Percentiles rank a stretch among this genome's conserved stretches.
Conservation (phyloP, 2,329 filamentous ascomycete genomes). For the Seiridium cupressi region DNA sequence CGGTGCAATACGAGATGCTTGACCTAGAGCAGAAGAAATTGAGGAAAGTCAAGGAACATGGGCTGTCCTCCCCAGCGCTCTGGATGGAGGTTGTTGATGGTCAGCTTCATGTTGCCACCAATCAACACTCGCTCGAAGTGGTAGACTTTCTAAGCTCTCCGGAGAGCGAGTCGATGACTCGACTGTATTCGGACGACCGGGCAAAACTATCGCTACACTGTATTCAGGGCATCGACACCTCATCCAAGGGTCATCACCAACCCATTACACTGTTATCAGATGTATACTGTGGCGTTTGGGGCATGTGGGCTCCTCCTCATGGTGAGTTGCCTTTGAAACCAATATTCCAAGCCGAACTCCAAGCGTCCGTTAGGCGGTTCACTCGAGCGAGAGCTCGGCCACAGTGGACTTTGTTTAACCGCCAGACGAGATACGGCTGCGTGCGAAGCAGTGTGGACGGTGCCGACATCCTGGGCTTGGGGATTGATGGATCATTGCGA, state of each 20-base stretch:
- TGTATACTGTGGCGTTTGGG: conserved; percentile 42
- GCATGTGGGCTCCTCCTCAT: conserved; percentile 48
- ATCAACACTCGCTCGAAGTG: conserved; percentile 53
- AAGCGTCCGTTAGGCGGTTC: conserved; percentile 56
- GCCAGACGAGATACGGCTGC: conserved; percentile 37
- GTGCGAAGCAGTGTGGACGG: conserved; percentile 41
- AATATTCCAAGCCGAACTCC: conserved; percentile 57
- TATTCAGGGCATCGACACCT: conserved; percentile 37
- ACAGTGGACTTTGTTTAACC: conserved; percentile 40
- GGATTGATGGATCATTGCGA: conserved; percentile 67
- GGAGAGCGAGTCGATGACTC: conserved; percentile 30
- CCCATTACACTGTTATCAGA: conserved; percentile 49
- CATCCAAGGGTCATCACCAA: conserved; percentile 21
- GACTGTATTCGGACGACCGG: conserved; percentile 45
- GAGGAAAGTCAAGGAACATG: conserved; percentile 41
- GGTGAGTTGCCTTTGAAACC: conserved; percentile 39
- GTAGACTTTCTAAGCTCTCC: conserved; percentile 46
- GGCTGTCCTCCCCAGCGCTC: conserved; percentile 52
- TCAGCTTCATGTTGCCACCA: conserved; percentile 51
- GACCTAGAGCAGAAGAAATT: conserved; percentile 51
- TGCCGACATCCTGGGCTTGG: conserved; percentile 60
- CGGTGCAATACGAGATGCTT: conserved; percentile 55
- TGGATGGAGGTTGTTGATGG: conserved; percentile 45
- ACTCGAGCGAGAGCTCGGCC: conserved; percentile 51
- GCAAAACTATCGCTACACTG: conserved; percentile 43